These are phyloP conservation scores for Ascocoryne sarcoides DNA, from an alignment of 2,329 filamentous ascomycete genomes.

Conservation along the genomic window DNA sequence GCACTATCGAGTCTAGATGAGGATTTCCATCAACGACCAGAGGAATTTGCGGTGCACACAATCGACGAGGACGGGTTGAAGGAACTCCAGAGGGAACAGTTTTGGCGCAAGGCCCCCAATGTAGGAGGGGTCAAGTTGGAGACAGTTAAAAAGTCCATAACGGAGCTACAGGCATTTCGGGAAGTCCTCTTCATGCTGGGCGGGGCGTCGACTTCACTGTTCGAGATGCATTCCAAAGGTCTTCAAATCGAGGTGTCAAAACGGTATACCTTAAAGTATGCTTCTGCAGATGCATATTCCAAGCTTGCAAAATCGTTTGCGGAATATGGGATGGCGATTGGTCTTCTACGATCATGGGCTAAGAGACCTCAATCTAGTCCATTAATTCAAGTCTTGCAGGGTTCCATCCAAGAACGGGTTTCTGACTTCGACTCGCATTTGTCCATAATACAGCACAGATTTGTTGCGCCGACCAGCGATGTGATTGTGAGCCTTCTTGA, in stretches of 20 bases:
- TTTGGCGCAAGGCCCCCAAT: conserved; percentile 34
- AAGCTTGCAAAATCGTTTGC: conserved; percentile 37
- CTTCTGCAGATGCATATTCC: conserved; percentile 26
- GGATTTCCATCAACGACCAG: conserved; percentile 21
- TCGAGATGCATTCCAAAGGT: conserved; percentile 35
- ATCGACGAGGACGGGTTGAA: conserved; percentile 29
- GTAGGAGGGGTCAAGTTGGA: conserved; percentile 20
- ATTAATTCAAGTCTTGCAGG: conserved; percentile 26
- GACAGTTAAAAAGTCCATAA: conserved; percentile 24
- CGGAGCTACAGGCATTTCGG: conserved; percentile 62
- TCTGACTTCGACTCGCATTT: conserved; percentile 49
- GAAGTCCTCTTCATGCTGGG: conserved; percentile 81
- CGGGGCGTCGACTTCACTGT: conserved; percentile 68
- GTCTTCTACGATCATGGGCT: conserved; percentile 40
- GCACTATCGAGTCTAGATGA: conserved; percentile 26
- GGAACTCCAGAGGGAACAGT: conserved; percentile 35
- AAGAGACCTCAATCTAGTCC: conserved; percentile 24
- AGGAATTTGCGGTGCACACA: conserved; percentile 27
- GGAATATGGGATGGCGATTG: conserved; percentile 38
- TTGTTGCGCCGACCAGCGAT: conserved; percentile 44
- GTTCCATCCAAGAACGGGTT: conserved; percentile 35
- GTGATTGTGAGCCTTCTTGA: conserved; percentile 58
- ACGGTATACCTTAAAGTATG: conserved; percentile 30
- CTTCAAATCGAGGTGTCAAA: conserved; percentile 26
- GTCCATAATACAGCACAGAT: conserved; percentile 49